Percentiles rank a stretch among this genome's conserved stretches.
These are phyloP conservation scores for Nyctanthes arbortristis DNA, from an alignment of 257 asterid genomes.

Conservation along the genomic window DNA sequence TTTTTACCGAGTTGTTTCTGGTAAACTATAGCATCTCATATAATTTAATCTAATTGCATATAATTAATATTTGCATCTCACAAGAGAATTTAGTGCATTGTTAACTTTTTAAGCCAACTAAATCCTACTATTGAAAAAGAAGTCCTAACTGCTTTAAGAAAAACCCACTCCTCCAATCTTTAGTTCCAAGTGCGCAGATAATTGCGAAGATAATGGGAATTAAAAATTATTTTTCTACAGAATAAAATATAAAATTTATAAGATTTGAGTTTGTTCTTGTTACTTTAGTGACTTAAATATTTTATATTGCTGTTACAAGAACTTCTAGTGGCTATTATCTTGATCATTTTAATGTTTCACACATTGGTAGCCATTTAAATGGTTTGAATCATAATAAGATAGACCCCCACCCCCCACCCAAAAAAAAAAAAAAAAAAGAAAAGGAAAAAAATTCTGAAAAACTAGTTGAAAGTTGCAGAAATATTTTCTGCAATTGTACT, in stretches of 20 bases:
- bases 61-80: neutral
- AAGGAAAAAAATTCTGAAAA: neutral
- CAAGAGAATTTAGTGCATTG: neutral
- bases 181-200: neutral
- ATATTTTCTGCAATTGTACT: neutral
- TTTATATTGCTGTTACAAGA: neutral
- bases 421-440: too few relatives aligned
- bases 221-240: neutral
- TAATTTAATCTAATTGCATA: neutral
- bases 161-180: neutral
- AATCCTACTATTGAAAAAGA: neutral
- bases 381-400: neutral
- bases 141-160: neutral
- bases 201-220: neutral
- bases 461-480: neutral
- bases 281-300: too few relatives aligned
- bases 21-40: constrained; percentile 7
- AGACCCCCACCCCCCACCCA: too few relatives aligned
- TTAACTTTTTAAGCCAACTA: neutral
- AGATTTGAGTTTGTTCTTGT: neutral
- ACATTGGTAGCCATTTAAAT: neutral
- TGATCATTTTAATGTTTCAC: neutral
- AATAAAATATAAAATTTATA: too few relatives aligned
- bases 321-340: neutral
- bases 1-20: neutral